Evolutionary conservation across 75 land plant species (phyloP).

Genomic region (Cryptomeria japonica): DNA sequence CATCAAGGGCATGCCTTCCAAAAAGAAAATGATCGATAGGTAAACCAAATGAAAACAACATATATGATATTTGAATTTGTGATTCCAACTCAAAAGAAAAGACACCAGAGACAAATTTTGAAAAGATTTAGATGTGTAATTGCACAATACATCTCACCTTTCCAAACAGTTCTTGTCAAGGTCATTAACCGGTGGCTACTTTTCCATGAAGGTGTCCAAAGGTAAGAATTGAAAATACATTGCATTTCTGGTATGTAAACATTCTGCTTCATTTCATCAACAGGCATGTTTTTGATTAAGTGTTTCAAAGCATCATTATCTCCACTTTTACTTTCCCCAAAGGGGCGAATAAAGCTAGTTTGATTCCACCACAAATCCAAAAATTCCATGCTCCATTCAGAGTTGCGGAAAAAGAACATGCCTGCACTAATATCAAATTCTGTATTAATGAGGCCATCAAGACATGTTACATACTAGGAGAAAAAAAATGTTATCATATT

Average conservation of each 20-base stretch:
- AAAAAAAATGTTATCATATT: not conserved
- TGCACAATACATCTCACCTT: conserved; percentile 29
- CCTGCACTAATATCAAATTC: conserved; percentile 30
- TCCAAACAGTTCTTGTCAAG: conserved; percentile 54
- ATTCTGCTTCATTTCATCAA: conserved; percentile 39
- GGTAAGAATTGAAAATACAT: conserved; percentile 72
- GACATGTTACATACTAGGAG: not conserved
- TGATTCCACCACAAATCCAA: conserved; percentile 74
- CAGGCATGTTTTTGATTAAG: conserved; percentile 31
- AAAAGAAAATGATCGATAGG: not conserved
- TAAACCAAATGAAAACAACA: not conserved
- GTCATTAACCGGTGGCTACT: conserved; percentile 49
- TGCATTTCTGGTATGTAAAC: conserved; percentile 62
- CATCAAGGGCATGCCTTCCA: not conserved
- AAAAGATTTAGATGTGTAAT: not conserved
- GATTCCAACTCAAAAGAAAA: not conserved
- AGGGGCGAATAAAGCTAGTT: conserved; percentile 47
- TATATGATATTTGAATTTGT: not conserved
- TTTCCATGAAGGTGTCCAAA: conserved; percentile 64
- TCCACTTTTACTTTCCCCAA: conserved; percentile 67
- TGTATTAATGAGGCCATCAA: not conserved
- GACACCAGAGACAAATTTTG: not conserved
- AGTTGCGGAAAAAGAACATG: conserved; percentile 61
- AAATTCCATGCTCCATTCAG: conserved; percentile 61
- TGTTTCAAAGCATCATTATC: conserved; percentile 68